A percentile compares a stretch with the other conserved stretches of the same genome.
Conservation (phyloP, 257 asterid species). For the Solanum pinnatisectum region DNA sequence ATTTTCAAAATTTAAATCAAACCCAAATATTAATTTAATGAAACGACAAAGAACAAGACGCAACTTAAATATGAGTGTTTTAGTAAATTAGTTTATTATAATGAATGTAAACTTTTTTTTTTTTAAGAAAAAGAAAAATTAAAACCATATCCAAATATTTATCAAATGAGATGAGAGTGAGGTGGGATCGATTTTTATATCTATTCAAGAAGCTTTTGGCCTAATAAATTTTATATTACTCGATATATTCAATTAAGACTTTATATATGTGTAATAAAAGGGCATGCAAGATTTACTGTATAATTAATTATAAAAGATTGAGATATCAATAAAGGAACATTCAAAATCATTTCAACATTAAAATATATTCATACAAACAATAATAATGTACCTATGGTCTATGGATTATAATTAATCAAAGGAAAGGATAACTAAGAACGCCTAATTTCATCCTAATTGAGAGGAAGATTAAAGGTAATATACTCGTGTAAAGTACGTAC, state of each 20-base stretch:
- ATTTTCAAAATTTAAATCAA: not conserved
- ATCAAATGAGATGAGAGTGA: not conserved
- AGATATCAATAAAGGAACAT: no score
- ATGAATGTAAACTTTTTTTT: no score
- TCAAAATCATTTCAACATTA: no score
- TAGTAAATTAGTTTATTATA: not conserved
- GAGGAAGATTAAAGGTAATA: no score
- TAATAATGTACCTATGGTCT: no score
- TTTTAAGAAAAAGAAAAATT: no score
- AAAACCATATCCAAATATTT: not conserved
- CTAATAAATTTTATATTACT: not conserved
- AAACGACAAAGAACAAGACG: not conserved
- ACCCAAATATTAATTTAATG: not conserved
- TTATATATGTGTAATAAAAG: no score
- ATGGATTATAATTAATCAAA: not conserved
- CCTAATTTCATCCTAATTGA: not conserved
- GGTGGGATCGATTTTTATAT: no score
- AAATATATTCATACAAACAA: no score
- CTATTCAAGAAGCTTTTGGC: not conserved
- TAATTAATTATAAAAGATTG: no score
- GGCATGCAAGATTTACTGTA: fast-evolving
- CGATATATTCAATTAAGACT: no score
- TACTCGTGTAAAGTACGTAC: no score
- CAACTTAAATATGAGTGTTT: not conserved
- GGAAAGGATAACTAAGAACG: not conserved